Percentiles rank a stretch among this genome's conserved stretches.
These are phyloP conservation scores for Arabis alpina DNA, from an alignment of 345 rosid genomes.

Conservation along the genomic window DNA sequence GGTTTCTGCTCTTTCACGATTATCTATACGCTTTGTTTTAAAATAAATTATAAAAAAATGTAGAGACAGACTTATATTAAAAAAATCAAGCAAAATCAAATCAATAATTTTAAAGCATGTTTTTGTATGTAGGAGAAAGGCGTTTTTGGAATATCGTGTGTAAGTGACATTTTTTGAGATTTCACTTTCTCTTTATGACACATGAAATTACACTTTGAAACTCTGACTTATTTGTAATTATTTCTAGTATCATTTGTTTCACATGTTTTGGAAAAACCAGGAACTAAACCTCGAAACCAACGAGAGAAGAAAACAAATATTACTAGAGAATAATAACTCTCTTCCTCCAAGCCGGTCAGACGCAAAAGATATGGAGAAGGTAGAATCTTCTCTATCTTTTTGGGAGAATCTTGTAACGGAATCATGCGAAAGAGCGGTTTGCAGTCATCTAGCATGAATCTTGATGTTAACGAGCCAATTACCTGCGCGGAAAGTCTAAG, in stretches of 20 bases:
- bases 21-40: too few species aligned
- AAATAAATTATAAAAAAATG: too few species aligned
- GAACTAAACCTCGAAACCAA: slow-evolving; percentile 56
- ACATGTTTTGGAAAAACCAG: slow-evolving; percentile 67
- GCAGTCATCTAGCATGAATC: slow-evolving; percentile 41
- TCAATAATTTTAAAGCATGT: too few species aligned
- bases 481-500: slow-evolving; percentile 67
- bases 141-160: too few species aligned
- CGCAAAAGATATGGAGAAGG: slow-evolving; percentile 50
- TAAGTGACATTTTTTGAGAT: too few species aligned
- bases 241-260: slow-evolving; percentile 59
- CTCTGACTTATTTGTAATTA: too few species aligned
- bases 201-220: too few species aligned
- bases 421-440: slow-evolving; percentile 36
- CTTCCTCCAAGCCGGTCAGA: slow-evolving; percentile 28
- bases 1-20: too few species aligned
- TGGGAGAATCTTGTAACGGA: slow-evolving; percentile 69
- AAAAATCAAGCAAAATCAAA: too few species aligned
- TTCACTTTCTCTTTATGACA: too few species aligned
- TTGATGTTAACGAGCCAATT: slow-evolving; percentile 69
- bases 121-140: too few species aligned
- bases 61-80: too few species aligned
- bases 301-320: slow-evolving; percentile 70
- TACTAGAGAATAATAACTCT: slow-evolving; percentile 45
- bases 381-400: slow-evolving; percentile 68